Evolutionary conservation across 805 yeast species (phyloP).

Genomic region (Candida ortonii): DNA sequence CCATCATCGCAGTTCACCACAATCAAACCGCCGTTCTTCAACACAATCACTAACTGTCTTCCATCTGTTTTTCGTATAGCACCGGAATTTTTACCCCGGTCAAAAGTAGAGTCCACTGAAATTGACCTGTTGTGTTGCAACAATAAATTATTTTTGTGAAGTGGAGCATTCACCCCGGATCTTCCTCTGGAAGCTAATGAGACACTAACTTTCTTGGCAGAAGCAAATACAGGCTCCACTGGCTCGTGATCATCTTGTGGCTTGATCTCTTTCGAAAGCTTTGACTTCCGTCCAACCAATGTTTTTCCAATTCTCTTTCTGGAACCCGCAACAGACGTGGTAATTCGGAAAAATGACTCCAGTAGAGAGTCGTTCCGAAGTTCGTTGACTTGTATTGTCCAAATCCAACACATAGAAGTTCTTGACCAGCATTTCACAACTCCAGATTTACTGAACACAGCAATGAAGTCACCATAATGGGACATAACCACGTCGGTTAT

Average conservation of each 20-base stretch:
- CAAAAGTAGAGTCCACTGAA: conserved; percentile 34
- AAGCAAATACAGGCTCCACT: too few species aligned
- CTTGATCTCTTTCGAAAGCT: conserved; percentile 10
- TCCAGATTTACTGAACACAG: conserved; percentile 52
- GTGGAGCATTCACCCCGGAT: conserved; percentile 3
- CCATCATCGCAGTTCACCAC: conserved; percentile 52
- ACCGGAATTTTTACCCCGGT: conserved; percentile 27
- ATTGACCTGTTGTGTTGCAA: conserved; percentile 21
- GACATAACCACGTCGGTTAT: conserved; percentile 56
- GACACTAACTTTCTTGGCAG: too few species aligned
- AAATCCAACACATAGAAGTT: conserved; percentile 49
- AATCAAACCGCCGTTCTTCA: conserved; percentile 48
- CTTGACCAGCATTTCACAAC: conserved; percentile 62
- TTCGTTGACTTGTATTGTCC: conserved; percentile 47
- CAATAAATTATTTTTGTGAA: conserved; percentile 2
- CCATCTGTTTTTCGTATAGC: conserved; percentile 29
- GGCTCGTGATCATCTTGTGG: conserved; percentile 9
- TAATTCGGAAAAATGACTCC: conserved; percentile 59
- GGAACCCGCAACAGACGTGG: conserved; percentile 41
- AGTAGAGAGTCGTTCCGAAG: conserved; percentile 40
- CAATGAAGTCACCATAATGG: conserved; percentile 55
- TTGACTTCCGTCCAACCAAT: conserved; percentile 19
- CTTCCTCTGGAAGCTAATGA: conserved; percentile 19
- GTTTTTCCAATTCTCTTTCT: conserved; percentile 29
- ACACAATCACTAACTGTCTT: conserved; percentile 51